Percentiles rank a stretch among this genome's conserved stretches.
These are phyloP conservation scores for Euptelea pleiosperma DNA, from an alignment of 164 flowering plant genomes.

Conservation along the genomic window DNA sequence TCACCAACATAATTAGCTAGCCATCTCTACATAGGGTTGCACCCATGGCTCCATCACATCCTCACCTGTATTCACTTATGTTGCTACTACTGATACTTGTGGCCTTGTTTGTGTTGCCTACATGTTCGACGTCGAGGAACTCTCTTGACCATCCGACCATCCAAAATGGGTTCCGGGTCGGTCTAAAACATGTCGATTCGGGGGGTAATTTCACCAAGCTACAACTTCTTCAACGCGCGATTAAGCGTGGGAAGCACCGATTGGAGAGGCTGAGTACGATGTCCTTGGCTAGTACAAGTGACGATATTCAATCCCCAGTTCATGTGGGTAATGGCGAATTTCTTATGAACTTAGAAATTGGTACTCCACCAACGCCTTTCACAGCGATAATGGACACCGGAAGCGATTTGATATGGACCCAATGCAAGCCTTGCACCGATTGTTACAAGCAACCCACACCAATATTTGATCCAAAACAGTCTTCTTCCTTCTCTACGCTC, in stretches of 20 bases:
- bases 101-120: conserved; percentile 9
- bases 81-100: background rate
- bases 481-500: conserved; percentile 53
- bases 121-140: conserved; percentile 28
- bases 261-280: conserved; percentile 35
- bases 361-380: conserved; percentile 58
- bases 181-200: conserved; percentile 55
- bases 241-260: conserved; percentile 47
- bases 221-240: conserved; percentile 50
- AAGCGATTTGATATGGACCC: conserved; percentile 90
- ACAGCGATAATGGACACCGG: conserved; percentile 81
- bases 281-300: conserved; percentile 1
- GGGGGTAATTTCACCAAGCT: conserved; percentile 51
- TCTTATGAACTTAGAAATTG: conserved; percentile 58
- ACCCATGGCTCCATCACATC: conserved; percentile 9
- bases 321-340: conserved; percentile 62
- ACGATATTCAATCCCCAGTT: conserved; percentile 30
- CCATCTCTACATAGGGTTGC: too few species aligned
- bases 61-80: background rate
- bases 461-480: conserved; percentile 62
- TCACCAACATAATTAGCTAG: too few species aligned
- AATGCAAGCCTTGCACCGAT: conserved; percentile 67
- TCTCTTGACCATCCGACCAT: background rate
- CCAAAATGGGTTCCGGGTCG: conserved; percentile 40
- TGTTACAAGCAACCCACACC: conserved; percentile 64